Evolutionary conservation across 768 basidiomycete genomes (phyloP), one percentile per base, ranked within the genome.

Genomic region (Ephemerocybe angulata): DNA sequence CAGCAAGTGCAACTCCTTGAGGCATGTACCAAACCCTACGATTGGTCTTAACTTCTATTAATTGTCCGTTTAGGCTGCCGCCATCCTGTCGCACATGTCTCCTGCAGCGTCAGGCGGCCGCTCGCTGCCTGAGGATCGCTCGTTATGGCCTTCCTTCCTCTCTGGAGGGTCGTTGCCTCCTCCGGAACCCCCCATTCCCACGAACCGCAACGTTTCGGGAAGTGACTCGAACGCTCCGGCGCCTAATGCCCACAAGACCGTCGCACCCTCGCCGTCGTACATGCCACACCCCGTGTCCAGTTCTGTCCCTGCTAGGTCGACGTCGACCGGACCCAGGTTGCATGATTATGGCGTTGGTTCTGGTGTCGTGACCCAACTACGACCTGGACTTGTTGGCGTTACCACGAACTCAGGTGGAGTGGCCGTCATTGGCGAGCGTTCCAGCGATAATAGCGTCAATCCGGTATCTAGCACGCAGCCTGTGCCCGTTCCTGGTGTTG

Each of bases 1-100:
- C 94, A 98, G 65, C 95, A 98, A 62, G 96, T 99, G 0, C 96
- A 98, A 63, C 73, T 98, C 50, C 87, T 99, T 41, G 96, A 98
- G 80, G 90, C 88, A 55, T 51, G 66, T 62, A 50, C 41, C 25
- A 25, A 52, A n/a, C 37, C 52, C 24, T 31, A 10, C 44, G 25
- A 53, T 43, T 31, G 24, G 15, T 50, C 38, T 8, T 21, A 10
- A 44, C 35, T 31, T 54, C 28, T 25, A 43, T 58, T 52, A 53
- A 17, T 17, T 15, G 28, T 48, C 8, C 41, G 19, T 27, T 21
- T 15, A 92, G 87, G 95, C 95, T 17, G 96, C 96, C 2, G 92
- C 96, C 17, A 98, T 99, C 58, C 82, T 99, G 42, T 90, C 90
- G 3, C 93, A 93, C 67, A 77, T 96, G 55, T 83, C 86, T 4